A percentile compares a stretch with the other conserved stretches of the same genome.
Evolutionary conservation across 176 grass and related monocot genomes (phyloP).

Genomic region (Sorghum bicolor): Sorghum_bicolor_NCBIv3 NC_012875.2:48056001-48056500

Average conservation of each 20-base stretch:
- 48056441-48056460: neutral
- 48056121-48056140: too few species aligned
- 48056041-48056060: too few species aligned
- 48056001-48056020: too few species aligned
- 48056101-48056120: rapidly evolving
- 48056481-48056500: neutral
- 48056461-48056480: neutral
- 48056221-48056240: too few species aligned
- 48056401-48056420: neutral
- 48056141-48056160: too few species aligned
- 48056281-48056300: neutral
- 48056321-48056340: neutral
- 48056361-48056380: neutral
- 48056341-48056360: neutral
- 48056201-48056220: rapidly evolving
- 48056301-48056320: neutral
- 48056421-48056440: neutral
- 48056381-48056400: neutral
- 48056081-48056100: too few species aligned
- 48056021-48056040: too few species aligned
- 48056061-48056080: too few species aligned
- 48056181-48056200: too few species aligned
- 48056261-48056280: too few species aligned
- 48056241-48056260: too few species aligned
- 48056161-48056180: too few species aligned